Evolutionary conservation across 495 filamentous ascomycete species (phyloP).

Genomic region (Penicillium bialowiezense): DNA sequence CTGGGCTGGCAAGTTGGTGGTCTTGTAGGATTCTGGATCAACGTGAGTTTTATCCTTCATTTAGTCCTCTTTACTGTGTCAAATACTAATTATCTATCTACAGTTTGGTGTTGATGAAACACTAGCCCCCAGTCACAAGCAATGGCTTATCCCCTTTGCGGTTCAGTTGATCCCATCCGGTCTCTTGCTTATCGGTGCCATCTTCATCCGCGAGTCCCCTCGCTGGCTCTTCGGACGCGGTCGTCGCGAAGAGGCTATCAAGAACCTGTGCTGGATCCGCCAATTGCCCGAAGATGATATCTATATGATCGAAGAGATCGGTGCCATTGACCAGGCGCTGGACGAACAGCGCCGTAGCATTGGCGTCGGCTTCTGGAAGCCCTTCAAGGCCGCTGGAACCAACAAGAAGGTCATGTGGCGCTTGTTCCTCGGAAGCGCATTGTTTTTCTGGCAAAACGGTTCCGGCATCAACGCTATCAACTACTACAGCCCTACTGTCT

Average conservation of each 20-base stretch:
- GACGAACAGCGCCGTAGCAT: slow-evolving; percentile 58
- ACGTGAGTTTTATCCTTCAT: slow-evolving; percentile 30
- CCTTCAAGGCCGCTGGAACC: slow-evolving; percentile 56
- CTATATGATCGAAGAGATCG: slow-evolving; percentile 68
- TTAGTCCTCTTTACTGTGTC: not conserved
- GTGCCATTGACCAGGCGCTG: slow-evolving; percentile 59
- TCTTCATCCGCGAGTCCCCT: slow-evolving; percentile 56
- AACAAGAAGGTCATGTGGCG: slow-evolving; percentile 59
- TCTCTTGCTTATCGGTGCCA: slow-evolving; percentile 45
- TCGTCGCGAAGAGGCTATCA: slow-evolving; percentile 52
- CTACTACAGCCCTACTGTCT: slow-evolving; percentile 62
- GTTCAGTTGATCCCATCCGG: slow-evolving; percentile 55
- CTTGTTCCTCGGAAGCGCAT: slow-evolving; percentile 64
- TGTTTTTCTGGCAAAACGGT: slow-evolving; percentile 69
- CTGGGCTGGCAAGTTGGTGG: slow-evolving; percentile 73
- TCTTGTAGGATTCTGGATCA: slow-evolving; percentile 73
- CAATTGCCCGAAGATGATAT: slow-evolving; percentile 57
- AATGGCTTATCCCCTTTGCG: slow-evolving; percentile 58
- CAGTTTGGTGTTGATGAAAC: slow-evolving; percentile 42
- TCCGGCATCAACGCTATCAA: slow-evolving; percentile 70
- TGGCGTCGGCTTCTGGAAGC: slow-evolving; percentile 67
- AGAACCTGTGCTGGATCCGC: slow-evolving; percentile 63
- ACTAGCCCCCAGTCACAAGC: slow-evolving; percentile 31
- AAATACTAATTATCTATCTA: slow-evolving; percentile 1
- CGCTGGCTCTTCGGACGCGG: slow-evolving; percentile 55